Percentiles rank a stretch among this genome's conserved stretches.
These are phyloP conservation scores for Isoetes taiwanensis DNA, from an alignment of 75 land plant genomes.

Conservation along the genomic window DNA sequence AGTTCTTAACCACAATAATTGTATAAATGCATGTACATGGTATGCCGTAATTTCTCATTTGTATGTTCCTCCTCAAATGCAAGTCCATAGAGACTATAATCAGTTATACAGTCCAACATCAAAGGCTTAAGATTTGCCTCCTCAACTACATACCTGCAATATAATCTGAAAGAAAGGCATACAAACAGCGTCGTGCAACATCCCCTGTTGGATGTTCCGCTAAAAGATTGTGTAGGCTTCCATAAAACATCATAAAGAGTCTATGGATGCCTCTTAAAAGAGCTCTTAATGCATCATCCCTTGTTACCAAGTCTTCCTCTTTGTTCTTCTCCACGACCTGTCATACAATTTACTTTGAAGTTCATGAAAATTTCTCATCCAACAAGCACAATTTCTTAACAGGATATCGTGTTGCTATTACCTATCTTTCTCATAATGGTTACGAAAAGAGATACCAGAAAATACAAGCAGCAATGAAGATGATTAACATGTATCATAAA, in stretches of 20 bases:
- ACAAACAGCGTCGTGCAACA: slow-evolving; percentile 54
- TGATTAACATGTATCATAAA: not conserved
- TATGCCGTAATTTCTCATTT: no score
- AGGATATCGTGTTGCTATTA: not conserved
- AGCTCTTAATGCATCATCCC: slow-evolving; percentile 44
- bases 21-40: no score
- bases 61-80: no score
- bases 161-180: slow-evolving; percentile 73
- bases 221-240: slow-evolving; percentile 59
- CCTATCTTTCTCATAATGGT: not conserved
- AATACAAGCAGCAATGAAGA: not conserved
- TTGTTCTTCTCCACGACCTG: slow-evolving; percentile 84
- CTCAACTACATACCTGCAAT: slow-evolving; percentile 70
- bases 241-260: slow-evolving; percentile 79
- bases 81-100: no score
- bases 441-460: not conserved
- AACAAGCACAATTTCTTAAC: not conserved
- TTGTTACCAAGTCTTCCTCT: slow-evolving; percentile 50
- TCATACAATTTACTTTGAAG: not conserved
- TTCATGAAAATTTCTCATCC: not conserved
- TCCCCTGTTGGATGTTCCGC: slow-evolving; percentile 70
- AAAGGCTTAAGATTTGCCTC: no score
- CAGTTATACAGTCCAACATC: no score
- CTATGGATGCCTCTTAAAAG: slow-evolving; percentile 70
- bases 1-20: no score